Base-by-base conservation (phyloP, 441 rosid species). In the Erodium trifolium region DNA sequence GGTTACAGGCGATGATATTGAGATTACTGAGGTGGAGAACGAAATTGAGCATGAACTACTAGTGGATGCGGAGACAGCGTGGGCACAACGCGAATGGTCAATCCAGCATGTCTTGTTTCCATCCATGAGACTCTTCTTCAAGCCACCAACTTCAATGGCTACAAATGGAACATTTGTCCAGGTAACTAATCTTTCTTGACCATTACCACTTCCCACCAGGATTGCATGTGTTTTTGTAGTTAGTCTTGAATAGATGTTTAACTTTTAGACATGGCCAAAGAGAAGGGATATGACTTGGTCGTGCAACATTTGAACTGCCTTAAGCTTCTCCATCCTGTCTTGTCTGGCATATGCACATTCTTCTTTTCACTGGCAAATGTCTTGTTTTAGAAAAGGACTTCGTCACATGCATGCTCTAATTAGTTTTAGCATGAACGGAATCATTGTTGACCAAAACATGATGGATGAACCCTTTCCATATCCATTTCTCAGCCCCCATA, bases 31-130 rank as follows among this genome's bases (percentile, higher is more conserved):
- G 69, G 76, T 68, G 80, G 85, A 82, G 73, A 65, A 23, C 27
- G 27, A 23, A 23, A 23, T 83, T 67, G 96, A 93, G 68, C 86
- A 83, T 5, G 83, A 85, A 70, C 82, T 90, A 65, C 72, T 93
- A 29, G 75, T 87, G 2, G 97, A 93, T 79, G 98, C 97, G 71
- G 86, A 90, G 80, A 80, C 81, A 65, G 90, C 93, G 35, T 93
- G 98, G 98, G 85, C 94, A 63, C 96, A 88, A 77, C 96, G 95
- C 67, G 97, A 93, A 80, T 93, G 99, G 97, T 87, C 93, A 34
- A 88, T 89, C 74, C 97, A 89, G 79, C 99, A 93, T 71, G 92
- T 93, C 67, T 73, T 93, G 80, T 88, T 93, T 82, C 93, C 99
- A 1, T 80, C 99, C 60, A 78, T 91, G 86, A 89, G 90, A 81